phyloP scores from a whole-genome alignment of 2,329 filamentous ascomycete species.

The Pochonia chlamydosporia region DNA sequence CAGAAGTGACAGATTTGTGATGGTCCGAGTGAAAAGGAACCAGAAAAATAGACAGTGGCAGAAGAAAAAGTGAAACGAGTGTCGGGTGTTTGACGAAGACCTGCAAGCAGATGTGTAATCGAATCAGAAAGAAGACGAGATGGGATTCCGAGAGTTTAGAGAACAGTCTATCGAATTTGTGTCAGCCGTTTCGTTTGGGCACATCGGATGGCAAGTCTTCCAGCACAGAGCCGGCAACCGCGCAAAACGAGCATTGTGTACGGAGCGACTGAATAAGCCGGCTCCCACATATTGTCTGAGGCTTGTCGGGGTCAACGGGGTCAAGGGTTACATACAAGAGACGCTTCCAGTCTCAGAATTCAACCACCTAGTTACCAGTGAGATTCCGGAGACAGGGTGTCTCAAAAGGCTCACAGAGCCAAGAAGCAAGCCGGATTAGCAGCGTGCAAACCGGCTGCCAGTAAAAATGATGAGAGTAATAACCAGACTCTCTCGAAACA shows the following conservation, averaged over 20 bases:
- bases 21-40: not conserved
- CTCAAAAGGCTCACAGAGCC: slow-evolving; percentile 3
- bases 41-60: not conserved
- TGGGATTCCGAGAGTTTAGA: not conserved
- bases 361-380: not conserved
- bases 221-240: not conserved
- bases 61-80: not conserved
- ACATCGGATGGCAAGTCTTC: not conserved
- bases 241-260: not conserved
- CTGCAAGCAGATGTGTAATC: not conserved
- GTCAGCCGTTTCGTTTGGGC: not conserved
- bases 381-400: not conserved
- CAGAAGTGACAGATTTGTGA: not conserved
- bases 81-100: not conserved
- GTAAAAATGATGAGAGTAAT: slow-evolving; percentile 1
- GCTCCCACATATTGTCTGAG: no score
- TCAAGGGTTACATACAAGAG: slow-evolving; percentile 6
- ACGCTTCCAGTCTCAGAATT: slow-evolving; percentile 4
- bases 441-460: not conserved
- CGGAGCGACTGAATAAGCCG: not conserved
- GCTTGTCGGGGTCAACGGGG: not conserved
- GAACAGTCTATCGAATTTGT: not conserved
- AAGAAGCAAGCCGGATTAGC: not conserved
- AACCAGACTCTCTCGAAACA: not conserved
- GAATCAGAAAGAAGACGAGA: slow-evolving; percentile 1